These are phyloP conservation scores for Rubus idaeus DNA, from an alignment of 306 rosid species.

Conservation along the genomic window DNA sequence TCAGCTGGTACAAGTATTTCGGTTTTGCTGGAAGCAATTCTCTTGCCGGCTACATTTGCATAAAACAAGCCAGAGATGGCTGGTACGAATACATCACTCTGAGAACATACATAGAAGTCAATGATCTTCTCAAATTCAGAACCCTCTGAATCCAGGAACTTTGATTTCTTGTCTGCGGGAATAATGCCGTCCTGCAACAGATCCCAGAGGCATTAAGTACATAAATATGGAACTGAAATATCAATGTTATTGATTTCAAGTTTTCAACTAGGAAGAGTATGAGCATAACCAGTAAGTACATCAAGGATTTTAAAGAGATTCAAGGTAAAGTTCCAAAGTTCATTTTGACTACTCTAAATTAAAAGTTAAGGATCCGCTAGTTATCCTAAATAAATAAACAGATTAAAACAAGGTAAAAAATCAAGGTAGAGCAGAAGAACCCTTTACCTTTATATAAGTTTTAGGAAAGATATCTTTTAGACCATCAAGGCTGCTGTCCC, in stretches of 20 bases:
- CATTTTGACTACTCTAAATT: not conserved
- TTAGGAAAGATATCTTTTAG: slow-evolving; percentile 90
- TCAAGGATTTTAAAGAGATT: not conserved
- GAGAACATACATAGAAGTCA: slow-evolving; percentile 71
- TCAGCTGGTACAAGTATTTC: slow-evolving; percentile 80
- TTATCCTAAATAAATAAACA: not conserved
- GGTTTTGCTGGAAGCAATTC: slow-evolving; percentile 74
- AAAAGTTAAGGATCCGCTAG: not conserved
- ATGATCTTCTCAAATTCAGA: slow-evolving; percentile 86
- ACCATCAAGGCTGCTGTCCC: slow-evolving; percentile 83
- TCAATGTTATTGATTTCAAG: not conserved
- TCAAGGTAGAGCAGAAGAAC: slow-evolving; percentile 13
- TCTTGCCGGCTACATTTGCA: slow-evolving; percentile 91
- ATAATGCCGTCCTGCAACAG: slow-evolving; percentile 80
- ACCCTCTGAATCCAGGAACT: slow-evolving; percentile 62
- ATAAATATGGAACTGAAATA: not conserved
- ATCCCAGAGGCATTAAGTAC: slow-evolving; percentile 22
- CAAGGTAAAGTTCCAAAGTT: not conserved
- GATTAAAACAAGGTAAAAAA: not conserved
- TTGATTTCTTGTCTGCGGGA: slow-evolving; percentile 82
- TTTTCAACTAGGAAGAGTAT: not conserved
- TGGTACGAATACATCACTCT: slow-evolving; percentile 82
- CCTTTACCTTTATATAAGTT: slow-evolving; percentile 81
- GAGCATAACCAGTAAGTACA: not conserved
- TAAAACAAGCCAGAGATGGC: slow-evolving; percentile 95